A percentile compares a stretch with the other conserved stretches of the same genome.
Evolutionary conservation across 2,329 filamentous ascomycete species (phyloP).

Genomic region (Xylaria multiplex): DNA sequence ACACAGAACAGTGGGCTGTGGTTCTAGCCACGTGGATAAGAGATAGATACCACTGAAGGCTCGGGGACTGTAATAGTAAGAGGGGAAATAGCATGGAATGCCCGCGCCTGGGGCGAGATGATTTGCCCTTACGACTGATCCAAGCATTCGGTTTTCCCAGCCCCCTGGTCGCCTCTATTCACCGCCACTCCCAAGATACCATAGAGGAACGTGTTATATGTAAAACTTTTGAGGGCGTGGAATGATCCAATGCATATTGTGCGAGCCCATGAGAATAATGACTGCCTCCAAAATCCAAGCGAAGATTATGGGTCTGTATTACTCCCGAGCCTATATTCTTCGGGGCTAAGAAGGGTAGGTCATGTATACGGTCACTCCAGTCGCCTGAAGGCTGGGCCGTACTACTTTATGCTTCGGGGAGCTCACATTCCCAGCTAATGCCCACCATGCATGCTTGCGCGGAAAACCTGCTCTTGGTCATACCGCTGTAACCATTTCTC

Average conservation of each 20-base stretch:
- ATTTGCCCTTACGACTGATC: slow-evolving; percentile 19
- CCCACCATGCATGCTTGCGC: slow-evolving; percentile 28
- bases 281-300: background rate
- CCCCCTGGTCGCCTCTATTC: slow-evolving; percentile 7
- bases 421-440: slow-evolving; percentile 35
- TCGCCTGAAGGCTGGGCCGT: background rate
- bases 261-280: background rate
- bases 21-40: slow-evolving; percentile 1
- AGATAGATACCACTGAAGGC: background rate
- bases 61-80: background rate
- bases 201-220: background rate
- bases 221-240: background rate
- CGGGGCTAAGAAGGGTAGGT: slow-evolving; percentile 1
- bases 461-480: slow-evolving; percentile 10
- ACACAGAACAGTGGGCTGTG: background rate
- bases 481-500: background rate
- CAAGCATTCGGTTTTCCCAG: background rate
- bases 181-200: slow-evolving; percentile 20
- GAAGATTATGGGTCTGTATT: slow-evolving; percentile 9
- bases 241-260: background rate
- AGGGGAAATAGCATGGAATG: background rate
- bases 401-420: background rate
- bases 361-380: background rate
- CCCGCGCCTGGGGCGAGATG: slow-evolving; percentile 1
- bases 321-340: slow-evolving; percentile 7